These are phyloP conservation scores for Anisodus acutangulus DNA, from an alignment of 257 asterid genomes.

Conservation along the genomic window DNA sequence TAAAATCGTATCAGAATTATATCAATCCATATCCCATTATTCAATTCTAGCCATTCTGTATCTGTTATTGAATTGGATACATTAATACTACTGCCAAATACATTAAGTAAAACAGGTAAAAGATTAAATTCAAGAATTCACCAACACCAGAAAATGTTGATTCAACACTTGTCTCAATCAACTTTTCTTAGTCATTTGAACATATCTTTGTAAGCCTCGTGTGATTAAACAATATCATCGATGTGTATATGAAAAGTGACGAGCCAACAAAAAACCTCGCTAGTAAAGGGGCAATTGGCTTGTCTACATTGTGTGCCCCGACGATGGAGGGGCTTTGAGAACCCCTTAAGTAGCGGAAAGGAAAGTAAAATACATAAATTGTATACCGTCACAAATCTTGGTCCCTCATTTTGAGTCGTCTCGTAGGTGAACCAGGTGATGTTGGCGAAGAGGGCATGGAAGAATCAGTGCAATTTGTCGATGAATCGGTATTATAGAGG, in stretches of 20 bases:
- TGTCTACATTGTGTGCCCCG: conserved; percentile 28
- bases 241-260: conserved; percentile 40
- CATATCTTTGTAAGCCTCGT: conserved; percentile 2
- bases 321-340: not conserved
- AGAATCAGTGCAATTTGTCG: conserved; percentile 29
- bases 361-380: not conserved
- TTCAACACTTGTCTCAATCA: not conserved
- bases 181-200: not conserved
- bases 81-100: not conserved
- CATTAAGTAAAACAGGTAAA: conserved; percentile 10
- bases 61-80: conserved; percentile 38
- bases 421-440: conserved; percentile 37
- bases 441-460: conserved; percentile 50
- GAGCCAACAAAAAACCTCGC: conserved; percentile 46
- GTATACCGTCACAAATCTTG: conserved; percentile 24
- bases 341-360: conserved; percentile 7
- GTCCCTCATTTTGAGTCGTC: conserved; percentile 47
- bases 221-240: conserved; percentile 20
- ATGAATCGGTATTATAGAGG: conserved; percentile 11
- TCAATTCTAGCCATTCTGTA: conserved; percentile 50
- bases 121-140: not conserved
- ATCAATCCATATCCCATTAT: conserved; percentile 49
- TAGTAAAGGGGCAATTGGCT: conserved; percentile 32
- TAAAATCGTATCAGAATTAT: conserved; percentile 70
- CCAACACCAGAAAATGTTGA: not conserved